Percentiles rank a stretch among this genome's conserved stretches.
Conservation (phyloP, 495 filamentous ascomycete genomes). For the Hypoxylon lienhwacheense region DNA sequence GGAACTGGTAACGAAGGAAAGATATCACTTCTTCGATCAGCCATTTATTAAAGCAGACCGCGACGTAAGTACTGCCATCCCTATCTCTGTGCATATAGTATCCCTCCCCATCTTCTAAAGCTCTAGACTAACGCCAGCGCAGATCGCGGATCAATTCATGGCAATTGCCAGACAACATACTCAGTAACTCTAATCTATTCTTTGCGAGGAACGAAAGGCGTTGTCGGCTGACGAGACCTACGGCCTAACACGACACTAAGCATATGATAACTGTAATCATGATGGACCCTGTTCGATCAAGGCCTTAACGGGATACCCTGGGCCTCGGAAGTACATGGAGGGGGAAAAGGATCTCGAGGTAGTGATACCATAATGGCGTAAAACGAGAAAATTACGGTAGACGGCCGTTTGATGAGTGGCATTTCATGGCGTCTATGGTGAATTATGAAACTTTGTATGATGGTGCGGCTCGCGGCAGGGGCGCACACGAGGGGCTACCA, state of each 20-base stretch:
- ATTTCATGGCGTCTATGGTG: constrained; percentile 27
- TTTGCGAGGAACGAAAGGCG: constrained; percentile 1
- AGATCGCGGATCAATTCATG: constrained; percentile 50
- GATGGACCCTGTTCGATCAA: constrained; percentile 6
- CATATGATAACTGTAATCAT: constrained; percentile 13
- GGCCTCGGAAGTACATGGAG: constrained; percentile 11
- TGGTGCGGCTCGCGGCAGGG: background rate
- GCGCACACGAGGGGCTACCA: background rate
- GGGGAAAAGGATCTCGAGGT: constrained; percentile 17
- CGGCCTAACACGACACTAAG: background rate
- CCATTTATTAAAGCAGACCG: constrained; percentile 87
- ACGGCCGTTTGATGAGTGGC: constrained; percentile 26
- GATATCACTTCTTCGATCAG: constrained; percentile 86
- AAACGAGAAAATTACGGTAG: constrained; percentile 18
- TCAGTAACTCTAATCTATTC: constrained; percentile 12
- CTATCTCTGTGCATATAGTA: background rate
- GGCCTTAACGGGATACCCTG: constrained; percentile 8
- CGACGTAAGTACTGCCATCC: constrained; percentile 60
- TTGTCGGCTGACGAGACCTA: background rate
- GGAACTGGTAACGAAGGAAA: constrained; percentile 88
- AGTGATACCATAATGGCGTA: constrained; percentile 23
- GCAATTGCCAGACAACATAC: constrained; percentile 41
- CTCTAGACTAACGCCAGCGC: constrained; percentile 23
- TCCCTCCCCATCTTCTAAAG: background rate
- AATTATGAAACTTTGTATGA: constrained; percentile 27